A percentile compares a stretch with the other conserved stretches of the same genome.
Conservation (phyloP, 176 grass and related monocot genomes). For the Triticum urartu region DNA sequence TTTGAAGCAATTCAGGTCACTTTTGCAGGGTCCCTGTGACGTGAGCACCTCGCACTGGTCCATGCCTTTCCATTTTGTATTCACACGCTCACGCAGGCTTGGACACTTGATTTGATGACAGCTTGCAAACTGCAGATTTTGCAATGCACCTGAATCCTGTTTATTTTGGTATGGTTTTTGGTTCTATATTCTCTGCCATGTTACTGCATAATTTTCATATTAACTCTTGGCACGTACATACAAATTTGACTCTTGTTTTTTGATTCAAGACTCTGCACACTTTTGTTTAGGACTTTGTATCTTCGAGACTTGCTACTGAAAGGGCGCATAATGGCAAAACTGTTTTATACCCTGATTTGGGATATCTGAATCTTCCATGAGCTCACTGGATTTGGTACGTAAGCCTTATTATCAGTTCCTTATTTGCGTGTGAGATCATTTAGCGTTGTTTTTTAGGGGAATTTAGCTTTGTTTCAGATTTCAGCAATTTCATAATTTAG, state of each 20-base stretch:
- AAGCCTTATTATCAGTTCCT: background rate
- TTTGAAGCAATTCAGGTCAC: conserved; percentile 25
- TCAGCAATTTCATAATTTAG: background rate
- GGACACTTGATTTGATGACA: conserved; percentile 30
- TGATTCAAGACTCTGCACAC: background rate
- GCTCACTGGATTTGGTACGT: conserved; percentile 2
- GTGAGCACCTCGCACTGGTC: conserved; percentile 19
- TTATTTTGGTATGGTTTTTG: background rate
- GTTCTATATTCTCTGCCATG: background rate
- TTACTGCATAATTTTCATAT: background rate
- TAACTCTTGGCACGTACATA: background rate
- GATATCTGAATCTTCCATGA: background rate
- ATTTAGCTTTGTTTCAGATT: background rate
- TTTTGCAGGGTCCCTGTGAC: conserved; percentile 26
- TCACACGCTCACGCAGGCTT: conserved; percentile 30
- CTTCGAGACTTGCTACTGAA: background rate
- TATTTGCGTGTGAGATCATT: background rate
- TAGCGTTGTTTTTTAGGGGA: background rate
- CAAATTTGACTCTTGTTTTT: background rate
- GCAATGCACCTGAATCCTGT: conserved; percentile 22
- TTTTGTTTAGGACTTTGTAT: background rate
- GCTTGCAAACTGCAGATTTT: conserved; percentile 19
- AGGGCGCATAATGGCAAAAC: background rate
- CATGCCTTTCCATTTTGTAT: conserved; percentile 35
- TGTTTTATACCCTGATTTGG: background rate